These are phyloP conservation scores for Amanita inopinata DNA, from an alignment of 768 basidiomycete species.

Conservation along the genomic window DNA sequence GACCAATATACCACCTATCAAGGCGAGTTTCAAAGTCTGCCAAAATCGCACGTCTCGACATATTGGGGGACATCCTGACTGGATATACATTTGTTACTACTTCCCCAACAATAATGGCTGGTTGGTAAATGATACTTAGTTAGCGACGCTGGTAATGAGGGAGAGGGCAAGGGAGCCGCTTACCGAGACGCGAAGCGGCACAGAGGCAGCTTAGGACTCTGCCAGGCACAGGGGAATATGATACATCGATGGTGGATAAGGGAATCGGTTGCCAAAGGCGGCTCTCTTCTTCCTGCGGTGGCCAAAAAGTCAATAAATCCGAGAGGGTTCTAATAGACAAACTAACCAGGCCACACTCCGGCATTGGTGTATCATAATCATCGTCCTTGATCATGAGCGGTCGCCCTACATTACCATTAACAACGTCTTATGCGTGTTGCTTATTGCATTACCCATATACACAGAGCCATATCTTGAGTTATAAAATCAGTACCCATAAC, in stretches of 20 bases:
- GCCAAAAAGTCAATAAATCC: slow-evolving; percentile 6
- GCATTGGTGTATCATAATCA: slow-evolving; percentile 62
- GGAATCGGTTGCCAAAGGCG: slow-evolving; percentile 42
- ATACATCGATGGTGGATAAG: slow-evolving; percentile 27
- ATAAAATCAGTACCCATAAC: background rate
- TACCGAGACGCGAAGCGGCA: slow-evolving; percentile 50
- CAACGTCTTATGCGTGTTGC: slow-evolving; percentile 5
- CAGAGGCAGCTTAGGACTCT: slow-evolving; percentile 46
- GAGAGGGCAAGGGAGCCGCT: too few relatives aligned
- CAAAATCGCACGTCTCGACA: slow-evolving; percentile 39
- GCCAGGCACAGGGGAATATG: slow-evolving; percentile 37
- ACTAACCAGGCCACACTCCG: slow-evolving; percentile 43
- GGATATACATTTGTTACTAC: slow-evolving; percentile 66
- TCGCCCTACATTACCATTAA: slow-evolving; percentile 34
- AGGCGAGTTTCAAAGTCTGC: slow-evolving; percentile 53
- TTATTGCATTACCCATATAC: slow-evolving; percentile 48
- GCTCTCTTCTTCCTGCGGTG: slow-evolving; percentile 46
- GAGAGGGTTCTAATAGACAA: background rate
- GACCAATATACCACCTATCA: slow-evolving; percentile 64
- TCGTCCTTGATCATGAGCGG: slow-evolving; percentile 58
- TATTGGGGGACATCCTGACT: slow-evolving; percentile 38
- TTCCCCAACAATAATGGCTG: slow-evolving; percentile 58
- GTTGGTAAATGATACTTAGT: background rate
- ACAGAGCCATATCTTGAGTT: slow-evolving; percentile 52
- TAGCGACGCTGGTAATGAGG: too few relatives aligned